Conservation (phyloP, 2,329 filamentous ascomycete genomes). For the Aspergillus bombycis region DNA sequence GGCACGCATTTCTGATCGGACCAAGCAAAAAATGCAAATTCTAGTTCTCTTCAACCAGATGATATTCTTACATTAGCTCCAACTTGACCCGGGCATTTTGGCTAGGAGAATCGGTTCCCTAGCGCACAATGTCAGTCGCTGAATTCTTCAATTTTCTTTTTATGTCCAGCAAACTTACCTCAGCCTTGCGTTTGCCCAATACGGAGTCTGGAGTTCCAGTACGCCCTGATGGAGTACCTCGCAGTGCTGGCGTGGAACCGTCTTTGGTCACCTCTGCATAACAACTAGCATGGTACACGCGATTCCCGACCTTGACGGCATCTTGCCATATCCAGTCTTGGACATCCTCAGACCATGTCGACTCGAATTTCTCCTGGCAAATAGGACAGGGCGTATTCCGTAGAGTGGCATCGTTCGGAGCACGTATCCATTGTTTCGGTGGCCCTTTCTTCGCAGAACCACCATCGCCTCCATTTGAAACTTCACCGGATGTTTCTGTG, state of each 20-base stretch:
- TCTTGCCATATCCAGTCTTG: constrained; percentile 99
- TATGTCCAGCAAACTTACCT: constrained; percentile 47
- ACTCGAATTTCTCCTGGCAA: constrained; percentile 93
- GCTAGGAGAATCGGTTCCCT: constrained; percentile 40
- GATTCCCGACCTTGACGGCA: constrained; percentile 73
- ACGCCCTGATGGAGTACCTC: constrained; percentile 43
- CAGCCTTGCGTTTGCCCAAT: constrained; percentile 75
- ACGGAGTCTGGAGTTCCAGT: constrained; percentile 65
- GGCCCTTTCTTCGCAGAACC: constrained; percentile 57
- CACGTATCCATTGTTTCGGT: constrained; percentile 73
- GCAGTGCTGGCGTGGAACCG: constrained; percentile 44
- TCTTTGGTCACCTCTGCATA: constrained; percentile 79
- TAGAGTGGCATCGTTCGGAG: constrained; percentile 75
- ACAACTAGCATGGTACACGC: constrained; percentile 89
- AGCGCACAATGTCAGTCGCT: not conserved
- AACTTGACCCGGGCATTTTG: constrained; percentile 45
- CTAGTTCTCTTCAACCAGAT: not conserved
- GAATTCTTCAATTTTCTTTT: not conserved
- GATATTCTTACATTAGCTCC: constrained; percentile 34
- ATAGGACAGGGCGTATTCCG: constrained; percentile 85
- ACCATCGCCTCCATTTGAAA: constrained; percentile 44
- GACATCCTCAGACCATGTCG: constrained; percentile 86
- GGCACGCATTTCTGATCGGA: not conserved
- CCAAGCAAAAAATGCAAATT: not conserved
- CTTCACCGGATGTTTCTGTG: constrained; percentile 43